phyloP scores from a whole-genome alignment of 148 eudicot species.

The Salicornia ramosissima region DNA sequence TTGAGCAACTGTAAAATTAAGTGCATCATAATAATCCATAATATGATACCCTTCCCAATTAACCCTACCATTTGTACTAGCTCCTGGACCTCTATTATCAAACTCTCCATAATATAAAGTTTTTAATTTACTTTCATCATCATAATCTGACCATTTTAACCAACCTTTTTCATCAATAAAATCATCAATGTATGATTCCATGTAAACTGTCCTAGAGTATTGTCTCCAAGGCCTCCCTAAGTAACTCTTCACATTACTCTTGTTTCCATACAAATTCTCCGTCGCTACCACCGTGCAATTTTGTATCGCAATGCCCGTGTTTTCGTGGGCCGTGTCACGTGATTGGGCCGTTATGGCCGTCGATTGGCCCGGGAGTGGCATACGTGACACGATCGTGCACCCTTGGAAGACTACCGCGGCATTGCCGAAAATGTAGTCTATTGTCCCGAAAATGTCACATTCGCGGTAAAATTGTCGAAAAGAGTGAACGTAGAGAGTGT shows the following conservation, averaged over 20 bases:
- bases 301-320: conserved; percentile 73
- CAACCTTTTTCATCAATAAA: conserved; percentile 62
- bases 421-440: conserved; percentile 89
- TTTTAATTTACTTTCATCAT: conserved; percentile 31
- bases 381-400: conserved; percentile 60
- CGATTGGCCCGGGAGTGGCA: conserved; percentile 71
- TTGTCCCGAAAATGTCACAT: conserved; percentile 77
- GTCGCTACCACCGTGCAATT: conserved; percentile 69
- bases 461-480: conserved; percentile 87
- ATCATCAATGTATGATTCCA: conserved; percentile 72
- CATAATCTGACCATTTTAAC: conserved; percentile 39
- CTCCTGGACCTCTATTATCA: conserved; percentile 61
- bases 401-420: conserved; percentile 83
- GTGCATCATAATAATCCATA: conserved; percentile 76
- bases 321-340: conserved; percentile 49
- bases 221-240: conserved; percentile 82
- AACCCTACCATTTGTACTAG: conserved; percentile 44
- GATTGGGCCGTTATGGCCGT: conserved; percentile 85
- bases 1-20: conserved; percentile 65
- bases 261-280: conserved; percentile 38
- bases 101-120: conserved; percentile 86
- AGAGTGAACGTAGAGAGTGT: conserved; percentile 86
- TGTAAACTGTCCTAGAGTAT: conserved; percentile 56
- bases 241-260: conserved; percentile 43
- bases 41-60: conserved; percentile 68